phyloP scores from a whole-genome alignment of 78 protist genomes.

The Tieghemostelium lacteum region DNA sequence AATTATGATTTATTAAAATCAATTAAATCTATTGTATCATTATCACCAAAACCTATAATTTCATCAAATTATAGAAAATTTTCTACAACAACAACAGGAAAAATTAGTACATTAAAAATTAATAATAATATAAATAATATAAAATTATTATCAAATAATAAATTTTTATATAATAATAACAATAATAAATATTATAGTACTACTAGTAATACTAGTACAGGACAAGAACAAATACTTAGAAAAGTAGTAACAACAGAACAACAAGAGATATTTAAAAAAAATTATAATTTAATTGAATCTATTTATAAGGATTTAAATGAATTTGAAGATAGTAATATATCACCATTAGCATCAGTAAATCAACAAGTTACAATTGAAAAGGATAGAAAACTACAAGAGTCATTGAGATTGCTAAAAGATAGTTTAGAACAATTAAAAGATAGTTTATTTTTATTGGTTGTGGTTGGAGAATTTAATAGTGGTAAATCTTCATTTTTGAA shows the following conservation, averaged over 20 bases:
- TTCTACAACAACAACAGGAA: too few species aligned
- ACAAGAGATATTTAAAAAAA: slow-evolving; percentile 25
- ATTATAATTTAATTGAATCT: slow-evolving; percentile 2
- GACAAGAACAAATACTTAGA: slow-evolving; percentile 8
- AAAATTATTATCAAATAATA: too few species aligned
- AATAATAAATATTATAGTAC: too few species aligned
- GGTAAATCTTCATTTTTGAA: slow-evolving; percentile 86
- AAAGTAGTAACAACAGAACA: slow-evolving; percentile 35
- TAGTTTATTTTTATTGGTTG: slow-evolving; percentile 76
- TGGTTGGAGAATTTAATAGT: slow-evolving; percentile 87
- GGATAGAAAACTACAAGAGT: background rate
- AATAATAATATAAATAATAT: too few species aligned
- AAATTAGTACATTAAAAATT: too few species aligned
- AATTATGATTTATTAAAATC: too few species aligned
- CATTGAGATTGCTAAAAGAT: slow-evolving; percentile 26
- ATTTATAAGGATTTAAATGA: slow-evolving; percentile 11
- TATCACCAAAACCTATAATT: too few species aligned
- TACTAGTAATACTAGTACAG: too few species aligned
- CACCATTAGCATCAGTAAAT: background rate
- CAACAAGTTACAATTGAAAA: background rate
- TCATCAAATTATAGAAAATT: too few species aligned
- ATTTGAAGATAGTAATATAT: background rate
- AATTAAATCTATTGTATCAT: too few species aligned
- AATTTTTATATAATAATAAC: too few species aligned
- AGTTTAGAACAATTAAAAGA: slow-evolving; percentile 67